phyloP scores from a whole-genome alignment of 2,329 filamentous ascomycete genomes.

The Neonectria sp. region DNA sequence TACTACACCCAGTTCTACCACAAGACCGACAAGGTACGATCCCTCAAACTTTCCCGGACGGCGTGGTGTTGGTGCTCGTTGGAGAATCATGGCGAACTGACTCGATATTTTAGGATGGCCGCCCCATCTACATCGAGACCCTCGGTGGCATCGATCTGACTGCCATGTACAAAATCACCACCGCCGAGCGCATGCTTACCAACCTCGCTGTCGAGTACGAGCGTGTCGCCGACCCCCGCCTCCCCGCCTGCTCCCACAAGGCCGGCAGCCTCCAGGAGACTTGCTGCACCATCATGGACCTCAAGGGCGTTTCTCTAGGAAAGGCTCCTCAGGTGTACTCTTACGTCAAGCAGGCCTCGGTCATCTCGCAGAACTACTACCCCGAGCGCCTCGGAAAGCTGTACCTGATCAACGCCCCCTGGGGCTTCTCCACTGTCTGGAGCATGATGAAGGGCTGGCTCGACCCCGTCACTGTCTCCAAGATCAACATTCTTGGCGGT shows the following conservation, averaged over 20 bases:
- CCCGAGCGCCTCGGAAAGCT: conserved; percentile 96
- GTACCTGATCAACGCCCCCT: conserved; percentile 98
- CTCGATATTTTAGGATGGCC: conserved; percentile 79
- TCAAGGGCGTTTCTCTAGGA: conserved; percentile 91
- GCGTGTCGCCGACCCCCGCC: conserved; percentile 91
- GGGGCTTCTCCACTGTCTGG: conserved; percentile 93
- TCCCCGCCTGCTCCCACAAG: conserved; percentile 96
- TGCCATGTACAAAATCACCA: conserved; percentile 94
- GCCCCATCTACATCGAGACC: conserved; percentile 97
- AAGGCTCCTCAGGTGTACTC: conserved; percentile 88
- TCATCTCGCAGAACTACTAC: conserved; percentile 98
- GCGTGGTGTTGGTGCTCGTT: conserved; percentile 5
- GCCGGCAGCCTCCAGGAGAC: conserved; percentile 92
- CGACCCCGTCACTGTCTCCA: conserved; percentile 95
- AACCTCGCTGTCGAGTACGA: conserved; percentile 99
- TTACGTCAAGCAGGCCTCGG: conserved; percentile 88
- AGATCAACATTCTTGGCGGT: conserved; percentile 91
- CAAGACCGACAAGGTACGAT: conserved; percentile 85
- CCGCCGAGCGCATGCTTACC: conserved; percentile 91
- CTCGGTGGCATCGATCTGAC: conserved; percentile 93
- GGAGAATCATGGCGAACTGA: conserved; percentile 29
- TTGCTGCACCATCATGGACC: conserved; percentile 98
- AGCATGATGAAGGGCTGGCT: conserved; percentile 91
- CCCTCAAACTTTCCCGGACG: not conserved
- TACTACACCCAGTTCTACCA: conserved; percentile 99